Evolutionary conservation across 306 rosid species (phyloP).

Genomic region (Urtica urens): DNA sequence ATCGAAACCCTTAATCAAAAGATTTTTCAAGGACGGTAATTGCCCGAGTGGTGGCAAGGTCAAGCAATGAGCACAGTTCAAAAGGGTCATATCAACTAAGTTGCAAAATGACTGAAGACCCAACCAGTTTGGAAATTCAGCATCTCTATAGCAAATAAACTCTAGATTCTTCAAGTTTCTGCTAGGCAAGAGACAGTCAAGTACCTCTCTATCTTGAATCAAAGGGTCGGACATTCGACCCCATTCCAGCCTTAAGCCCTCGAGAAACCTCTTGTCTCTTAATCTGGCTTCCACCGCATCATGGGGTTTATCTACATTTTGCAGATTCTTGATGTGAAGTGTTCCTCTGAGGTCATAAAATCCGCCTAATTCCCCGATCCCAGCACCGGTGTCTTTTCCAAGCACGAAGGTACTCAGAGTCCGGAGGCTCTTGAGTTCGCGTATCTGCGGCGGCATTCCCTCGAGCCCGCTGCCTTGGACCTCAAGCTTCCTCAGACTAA

Average conservation of each 20-base stretch:
- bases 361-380: not conserved
- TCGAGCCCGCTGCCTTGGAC: not conserved
- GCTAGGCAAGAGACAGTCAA: not conserved
- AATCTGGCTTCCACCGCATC: conserved; percentile 6
- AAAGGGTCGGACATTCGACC: no score
- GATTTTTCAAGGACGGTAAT: conserved; percentile 8
- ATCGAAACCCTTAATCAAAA: not conserved
- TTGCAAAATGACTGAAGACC: conserved; percentile 3
- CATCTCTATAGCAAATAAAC: conserved; percentile 8
- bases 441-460: conserved; percentile 2
- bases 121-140: conserved; percentile 15
- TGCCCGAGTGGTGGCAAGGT: conserved; percentile 9
- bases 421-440: conserved; percentile 2
- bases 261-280: not conserved
- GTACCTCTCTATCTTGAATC: not conserved
- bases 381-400: not conserved
- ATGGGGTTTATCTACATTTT: not conserved
- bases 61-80: not conserved
- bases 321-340: not conserved
- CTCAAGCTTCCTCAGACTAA: conserved; percentile 8
- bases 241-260: conserved; percentile 9
- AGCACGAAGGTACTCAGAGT: not conserved
- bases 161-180: not conserved
- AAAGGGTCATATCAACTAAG: not conserved
- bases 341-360: not conserved